A percentile compares a stretch with the other conserved stretches of the same genome.
These are phyloP conservation scores for Coffea humblotiana DNA, from an alignment of 305 asterid species.

Conservation along the genomic window DNA sequence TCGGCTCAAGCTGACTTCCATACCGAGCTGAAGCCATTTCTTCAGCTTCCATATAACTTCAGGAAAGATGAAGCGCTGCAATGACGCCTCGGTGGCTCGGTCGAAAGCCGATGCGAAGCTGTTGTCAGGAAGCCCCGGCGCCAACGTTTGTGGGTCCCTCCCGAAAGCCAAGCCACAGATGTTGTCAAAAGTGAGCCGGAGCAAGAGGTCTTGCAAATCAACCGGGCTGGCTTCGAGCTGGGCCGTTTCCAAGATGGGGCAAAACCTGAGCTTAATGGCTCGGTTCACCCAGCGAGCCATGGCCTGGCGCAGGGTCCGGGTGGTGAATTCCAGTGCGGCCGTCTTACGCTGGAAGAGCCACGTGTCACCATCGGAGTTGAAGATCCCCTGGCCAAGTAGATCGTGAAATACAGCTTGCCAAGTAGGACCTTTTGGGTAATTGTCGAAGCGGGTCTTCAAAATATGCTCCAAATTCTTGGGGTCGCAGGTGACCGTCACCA, in stretches of 20 bases:
- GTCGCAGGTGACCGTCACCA: conserved; percentile 85
- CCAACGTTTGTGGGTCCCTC: conserved; percentile 57
- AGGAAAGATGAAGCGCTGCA: conserved; percentile 58
- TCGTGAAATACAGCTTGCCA: conserved; percentile 97
- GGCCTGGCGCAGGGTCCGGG: conserved; percentile 60
- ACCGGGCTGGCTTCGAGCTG: conserved; percentile 39
- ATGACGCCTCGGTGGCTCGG: conserved; percentile 66
- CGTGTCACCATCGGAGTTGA: conserved; percentile 94
- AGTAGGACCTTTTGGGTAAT: conserved; percentile 92
- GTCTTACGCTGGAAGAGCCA: conserved; percentile 76
- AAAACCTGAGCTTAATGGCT: conserved; percentile 50
- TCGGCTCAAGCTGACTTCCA: conserved; percentile 42
- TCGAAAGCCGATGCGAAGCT: conserved; percentile 62
- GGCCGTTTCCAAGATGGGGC: conserved; percentile 48
- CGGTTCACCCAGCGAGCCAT: conserved; percentile 70
- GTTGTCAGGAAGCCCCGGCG: conserved; percentile 47
- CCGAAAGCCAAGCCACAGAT: conserved; percentile 73
- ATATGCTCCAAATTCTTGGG: conserved; percentile 92
- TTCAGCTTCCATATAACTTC: conserved; percentile 56
- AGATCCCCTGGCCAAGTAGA: conserved; percentile 82
- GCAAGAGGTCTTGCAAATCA: conserved; percentile 60
- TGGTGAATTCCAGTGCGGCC: conserved; percentile 63
- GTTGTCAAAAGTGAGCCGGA: conserved; percentile 67
- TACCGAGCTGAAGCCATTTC: conserved; percentile 59
- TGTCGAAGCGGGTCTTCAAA: conserved; percentile 78